A percentile compares a stretch with the other conserved stretches of the same genome.
phyloP scores from a whole-genome alignment of 2,329 filamentous ascomycete genomes.

The Colletotrichum scovillei region DNA sequence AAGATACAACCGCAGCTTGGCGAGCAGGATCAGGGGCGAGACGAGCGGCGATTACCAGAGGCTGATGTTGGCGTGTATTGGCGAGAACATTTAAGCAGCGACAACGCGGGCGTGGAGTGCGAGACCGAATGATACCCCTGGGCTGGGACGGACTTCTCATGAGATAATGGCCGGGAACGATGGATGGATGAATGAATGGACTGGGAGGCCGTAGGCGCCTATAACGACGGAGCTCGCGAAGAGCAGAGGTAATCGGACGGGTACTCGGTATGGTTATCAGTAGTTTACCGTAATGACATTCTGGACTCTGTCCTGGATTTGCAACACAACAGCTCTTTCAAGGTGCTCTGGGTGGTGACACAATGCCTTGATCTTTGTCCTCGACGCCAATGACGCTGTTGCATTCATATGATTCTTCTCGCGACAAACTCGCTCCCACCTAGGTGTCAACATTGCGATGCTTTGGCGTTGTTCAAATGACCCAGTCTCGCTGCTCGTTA shows the following conservation, averaged over 20 bases:
- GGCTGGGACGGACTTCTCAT: slow-evolving; percentile 1
- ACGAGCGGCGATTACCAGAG: slow-evolving; percentile 86
- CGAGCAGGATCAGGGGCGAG: slow-evolving; percentile 80
- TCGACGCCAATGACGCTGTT: too few species aligned
- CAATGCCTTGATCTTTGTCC: too few species aligned
- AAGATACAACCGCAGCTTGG: slow-evolving; percentile 75
- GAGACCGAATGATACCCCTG: slow-evolving; percentile 23
- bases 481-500: too few species aligned
- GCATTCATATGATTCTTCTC: too few species aligned
- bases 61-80: slow-evolving; percentile 78
- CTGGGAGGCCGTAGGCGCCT: not conserved
- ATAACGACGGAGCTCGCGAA: not conserved
- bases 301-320: not conserved
- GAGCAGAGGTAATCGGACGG: not conserved
- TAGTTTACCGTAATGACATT: slow-evolving; percentile 13
- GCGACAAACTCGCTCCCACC: too few species aligned
- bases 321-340: not conserved
- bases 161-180: not conserved
- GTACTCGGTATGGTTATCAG: not conserved
- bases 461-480: too few species aligned
- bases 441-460: too few species aligned
- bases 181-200: too few species aligned
- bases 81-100: slow-evolving; percentile 47
- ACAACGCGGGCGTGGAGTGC: not conserved
- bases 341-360: not conserved